phyloP scores from a whole-genome alignment of 768 basidiomycete species.

The Russula lepida region DNA sequence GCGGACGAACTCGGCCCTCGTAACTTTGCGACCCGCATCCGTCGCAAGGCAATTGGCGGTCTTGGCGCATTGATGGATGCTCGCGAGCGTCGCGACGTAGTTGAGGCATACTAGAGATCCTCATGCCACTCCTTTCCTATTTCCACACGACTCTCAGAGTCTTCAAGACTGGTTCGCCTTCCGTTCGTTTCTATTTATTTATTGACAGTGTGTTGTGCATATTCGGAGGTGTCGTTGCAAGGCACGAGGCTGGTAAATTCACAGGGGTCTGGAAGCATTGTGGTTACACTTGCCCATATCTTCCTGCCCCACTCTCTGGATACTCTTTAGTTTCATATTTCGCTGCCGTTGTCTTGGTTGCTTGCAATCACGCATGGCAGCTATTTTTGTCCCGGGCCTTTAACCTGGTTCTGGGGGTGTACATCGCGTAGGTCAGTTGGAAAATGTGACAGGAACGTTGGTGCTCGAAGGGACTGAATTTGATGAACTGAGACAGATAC shows the following conservation, averaged over 20 bases:
- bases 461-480: too few species aligned
- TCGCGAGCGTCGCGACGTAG: conserved; percentile 60
- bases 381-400: not conserved
- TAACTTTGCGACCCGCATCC: conserved; percentile 82
- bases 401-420: conserved; percentile 10
- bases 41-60: conserved; percentile 77
- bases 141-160: conserved; percentile 10
- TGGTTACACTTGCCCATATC: conserved; percentile 7
- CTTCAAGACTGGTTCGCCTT: conserved; percentile 16
- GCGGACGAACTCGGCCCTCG: conserved; percentile 80
- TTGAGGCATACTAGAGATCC: conserved; percentile 17
- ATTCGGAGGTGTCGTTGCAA: conserved; percentile 5
- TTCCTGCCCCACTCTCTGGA: conserved; percentile 11
- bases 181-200: conserved; percentile 20
- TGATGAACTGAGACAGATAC: not conserved
- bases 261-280: conserved; percentile 1
- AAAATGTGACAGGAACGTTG: conserved; percentile 12
- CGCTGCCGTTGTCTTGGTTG: conserved; percentile 3
- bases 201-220: conserved; percentile 16
- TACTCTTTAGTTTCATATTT: conserved; percentile 8
- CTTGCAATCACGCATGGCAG: conserved; percentile 7
- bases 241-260: conserved; percentile 5
- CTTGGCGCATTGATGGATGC: conserved; percentile 73
- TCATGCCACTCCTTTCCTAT: not conserved
- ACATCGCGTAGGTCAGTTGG: conserved; percentile 11